Conservation (phyloP, 495 filamentous ascomycete genomes). For the Talaromyces ruber region DNA sequence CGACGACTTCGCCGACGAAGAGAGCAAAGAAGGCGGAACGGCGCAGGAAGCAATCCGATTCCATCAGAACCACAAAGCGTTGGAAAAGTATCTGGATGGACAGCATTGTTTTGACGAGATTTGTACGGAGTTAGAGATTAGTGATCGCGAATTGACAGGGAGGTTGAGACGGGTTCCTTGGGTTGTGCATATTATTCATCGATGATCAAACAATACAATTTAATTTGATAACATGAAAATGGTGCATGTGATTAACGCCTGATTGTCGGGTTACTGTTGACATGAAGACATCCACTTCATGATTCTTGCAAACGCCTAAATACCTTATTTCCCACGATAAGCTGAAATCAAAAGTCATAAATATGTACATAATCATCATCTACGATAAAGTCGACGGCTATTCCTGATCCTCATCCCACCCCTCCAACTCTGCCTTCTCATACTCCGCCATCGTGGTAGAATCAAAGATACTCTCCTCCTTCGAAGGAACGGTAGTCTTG, state of each 20-base stretch:
- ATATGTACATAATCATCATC: not conserved
- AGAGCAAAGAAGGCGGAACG: constrained; percentile 22
- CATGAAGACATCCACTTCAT: not conserved
- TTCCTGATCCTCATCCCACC: constrained; percentile 66
- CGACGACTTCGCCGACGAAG: constrained; percentile 18
- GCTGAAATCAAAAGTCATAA: not conserved
- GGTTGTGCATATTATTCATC: constrained; percentile 47
- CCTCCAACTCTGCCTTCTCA: constrained; percentile 63
- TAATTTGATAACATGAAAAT: not conserved
- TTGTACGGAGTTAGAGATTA: constrained; percentile 63
- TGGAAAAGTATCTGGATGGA: constrained; percentile 70
- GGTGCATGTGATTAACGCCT: not conserved
- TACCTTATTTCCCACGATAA: not conserved
- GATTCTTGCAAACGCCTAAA: not conserved
- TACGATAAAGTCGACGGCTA: constrained; percentile 6
- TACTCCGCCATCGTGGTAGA: constrained; percentile 43
- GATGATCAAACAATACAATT: constrained; percentile 25
- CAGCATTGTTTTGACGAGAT: constrained; percentile 85
- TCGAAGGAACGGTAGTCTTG: constrained; percentile 46
- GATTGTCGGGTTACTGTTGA: not conserved
- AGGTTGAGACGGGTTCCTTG: constrained; percentile 40
- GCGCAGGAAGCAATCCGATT: not conserved
- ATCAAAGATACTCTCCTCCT: constrained; percentile 58
- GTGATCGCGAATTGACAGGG: constrained; percentile 44
- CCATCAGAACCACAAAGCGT: constrained; percentile 13